Evolutionary conservation across 2,329 filamentous ascomycete genomes (phyloP).

Genomic region (Nemania sp.): DNA sequence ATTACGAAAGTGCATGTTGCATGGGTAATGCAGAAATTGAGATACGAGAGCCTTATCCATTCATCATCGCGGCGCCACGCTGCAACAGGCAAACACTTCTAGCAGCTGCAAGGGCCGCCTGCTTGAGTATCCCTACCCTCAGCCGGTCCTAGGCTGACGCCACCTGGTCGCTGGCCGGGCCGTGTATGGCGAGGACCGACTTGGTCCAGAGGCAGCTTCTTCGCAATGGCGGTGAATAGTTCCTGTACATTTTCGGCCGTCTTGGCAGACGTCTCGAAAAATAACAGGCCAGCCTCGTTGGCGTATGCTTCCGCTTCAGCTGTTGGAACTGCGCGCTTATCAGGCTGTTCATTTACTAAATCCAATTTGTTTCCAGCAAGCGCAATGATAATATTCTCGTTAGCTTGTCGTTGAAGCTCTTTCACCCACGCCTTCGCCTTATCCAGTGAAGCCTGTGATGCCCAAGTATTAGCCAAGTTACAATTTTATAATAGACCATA

Average conservation of each 20-base stretch:
- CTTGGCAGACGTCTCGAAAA: slow-evolving; percentile 99
- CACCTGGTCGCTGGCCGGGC: slow-evolving; percentile 59
- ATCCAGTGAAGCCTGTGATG: slow-evolving; percentile 81
- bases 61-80: slow-evolving; percentile 15
- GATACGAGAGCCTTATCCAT: slow-evolving; percentile 21
- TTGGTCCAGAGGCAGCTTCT: slow-evolving; percentile 96
- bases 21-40: slow-evolving; percentile 19
- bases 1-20: slow-evolving; percentile 3
- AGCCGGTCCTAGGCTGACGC: slow-evolving; percentile 57
- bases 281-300: slow-evolving; percentile 87
- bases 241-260: slow-evolving; percentile 95
- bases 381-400: slow-evolving; percentile 99
- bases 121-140: slow-evolving; percentile 62
- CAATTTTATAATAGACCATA: slow-evolving; percentile 7
- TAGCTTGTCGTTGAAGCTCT: slow-evolving; percentile 96
- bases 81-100: slow-evolving; percentile 34
- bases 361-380: slow-evolving; percentile 98
- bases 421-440: slow-evolving; percentile 99
- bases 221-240: slow-evolving; percentile 95
- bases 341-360: slow-evolving; percentile 89
- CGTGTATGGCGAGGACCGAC: slow-evolving; percentile 87
- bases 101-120: slow-evolving; percentile 61
- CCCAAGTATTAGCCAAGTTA: slow-evolving; percentile 31
- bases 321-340: slow-evolving; percentile 89
- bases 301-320: slow-evolving; percentile 95